Conservation (phyloP, 345 rosid species). For the Citrus glauca region DNA sequence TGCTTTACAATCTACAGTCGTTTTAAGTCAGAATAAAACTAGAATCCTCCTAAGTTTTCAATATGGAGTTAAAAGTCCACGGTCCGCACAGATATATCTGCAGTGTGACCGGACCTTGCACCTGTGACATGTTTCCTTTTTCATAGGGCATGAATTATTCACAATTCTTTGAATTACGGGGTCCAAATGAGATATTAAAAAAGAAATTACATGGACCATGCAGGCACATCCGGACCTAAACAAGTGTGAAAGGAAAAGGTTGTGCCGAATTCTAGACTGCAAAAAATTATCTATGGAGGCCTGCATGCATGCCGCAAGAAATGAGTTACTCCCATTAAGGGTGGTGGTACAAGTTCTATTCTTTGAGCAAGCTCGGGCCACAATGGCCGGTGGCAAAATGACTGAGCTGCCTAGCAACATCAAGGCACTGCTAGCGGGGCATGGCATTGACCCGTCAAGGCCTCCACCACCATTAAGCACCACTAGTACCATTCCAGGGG, state of each 20-base stretch:
- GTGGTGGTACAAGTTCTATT: constrained; percentile 97
- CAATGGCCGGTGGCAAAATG: constrained; percentile 61
- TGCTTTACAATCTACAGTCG: neutral
- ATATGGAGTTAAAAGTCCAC: neutral
- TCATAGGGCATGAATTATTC: neutral
- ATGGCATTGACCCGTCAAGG: constrained; percentile 70
- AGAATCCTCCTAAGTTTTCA: neutral
- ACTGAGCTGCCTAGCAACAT: constrained; percentile 77
- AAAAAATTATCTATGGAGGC: constrained; percentile 92
- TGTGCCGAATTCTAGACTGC: constrained; percentile 85
- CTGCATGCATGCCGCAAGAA: constrained; percentile 97
- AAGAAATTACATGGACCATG: neutral
- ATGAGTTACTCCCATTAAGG: constrained; percentile 82
- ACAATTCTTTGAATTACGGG: neutral
- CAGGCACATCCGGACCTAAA: constrained; percentile 80
- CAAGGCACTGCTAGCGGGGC: constrained; percentile 77
- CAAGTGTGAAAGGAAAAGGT: constrained; percentile 80
- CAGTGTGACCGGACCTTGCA: neutral
- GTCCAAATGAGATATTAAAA: neutral
- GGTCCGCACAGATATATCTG: neutral
- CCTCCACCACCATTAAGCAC: constrained; percentile 64
- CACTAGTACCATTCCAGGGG: constrained; percentile 55
- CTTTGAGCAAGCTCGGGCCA: constrained; percentile 89
- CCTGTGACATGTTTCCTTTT: neutral
- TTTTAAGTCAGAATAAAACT: neutral